Evolutionary conservation across 768 basidiomycete genomes (phyloP), one percentile per base, ranked within the genome.

Genomic region (Lactifluus rugatus): DNA sequence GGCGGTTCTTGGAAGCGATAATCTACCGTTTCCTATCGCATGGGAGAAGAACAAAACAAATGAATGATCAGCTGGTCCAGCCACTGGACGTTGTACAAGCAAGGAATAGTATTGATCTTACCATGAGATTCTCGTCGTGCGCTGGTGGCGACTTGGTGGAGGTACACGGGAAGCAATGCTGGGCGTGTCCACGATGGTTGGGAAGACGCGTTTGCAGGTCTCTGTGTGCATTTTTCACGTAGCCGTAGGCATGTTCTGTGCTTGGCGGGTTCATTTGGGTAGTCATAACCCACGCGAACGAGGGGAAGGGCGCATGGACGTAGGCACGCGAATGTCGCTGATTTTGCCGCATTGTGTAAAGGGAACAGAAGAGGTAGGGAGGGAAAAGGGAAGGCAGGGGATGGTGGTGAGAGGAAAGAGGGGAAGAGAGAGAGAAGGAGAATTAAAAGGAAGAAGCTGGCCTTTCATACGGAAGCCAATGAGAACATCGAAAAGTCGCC

Each of bases 281-380:
- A 17, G 45, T 51, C 34, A 60, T 56, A 13, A 60, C 59, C 59
- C 59, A 60, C 2, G 59, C 28, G 23, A 60, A 34, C 9, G 59
- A 60, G 11, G 59, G 59, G 54, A 60, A 60, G 19, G 58, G 53
- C 5, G 59, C 54, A 5, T 55, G 48, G 17, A 55, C 44, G 42
- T 25, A 34, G 26, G 23, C 7, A 26, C 17, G 44, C 7, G 11
- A 17, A 8, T 9, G 44, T 34, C n/a, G 25, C 17, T 5, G 48
- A 8, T 34, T 44, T 41, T 32, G 36, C 1, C 28, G 3, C 50
- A 26, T 39, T n/a, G 25, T 26, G 7, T 39, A n/a, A n/a, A n/a
- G n/a, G n/a, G n/a, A n/a, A n/a, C n/a, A n/a, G n/a, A n/a, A n/a
- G n/a, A n/a, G n/a, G n/a, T n/a, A n/a, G n/a, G n/a, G 16, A 39